Conservation (phyloP, 2,329 filamentous ascomycete genomes). For the Penicillium janthinellum region DNA sequence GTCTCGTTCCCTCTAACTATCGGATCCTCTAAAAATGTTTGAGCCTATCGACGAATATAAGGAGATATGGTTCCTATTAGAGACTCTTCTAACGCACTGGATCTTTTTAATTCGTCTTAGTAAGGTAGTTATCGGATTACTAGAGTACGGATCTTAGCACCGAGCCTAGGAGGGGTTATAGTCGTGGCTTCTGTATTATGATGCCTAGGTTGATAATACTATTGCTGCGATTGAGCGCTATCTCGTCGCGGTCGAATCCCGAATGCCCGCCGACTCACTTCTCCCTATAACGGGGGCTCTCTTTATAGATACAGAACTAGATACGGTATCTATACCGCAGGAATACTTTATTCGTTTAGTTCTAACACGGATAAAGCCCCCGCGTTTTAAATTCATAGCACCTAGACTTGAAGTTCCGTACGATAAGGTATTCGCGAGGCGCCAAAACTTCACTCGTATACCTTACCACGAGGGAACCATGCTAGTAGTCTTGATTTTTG, state of each 20-base stretch:
- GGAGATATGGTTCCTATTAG: conserved; percentile 26
- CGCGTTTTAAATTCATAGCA: conserved; percentile 18
- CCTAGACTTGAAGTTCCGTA: conserved; percentile 19
- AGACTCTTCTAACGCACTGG: conserved; percentile 24
- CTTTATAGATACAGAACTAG: conserved; percentile 10
- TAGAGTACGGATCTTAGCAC: background rate
- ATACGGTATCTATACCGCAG: conserved; percentile 11
- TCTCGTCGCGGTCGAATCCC: conserved; percentile 26
- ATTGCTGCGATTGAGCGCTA: conserved; percentile 26
- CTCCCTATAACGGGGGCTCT: conserved; percentile 4
- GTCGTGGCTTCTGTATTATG: conserved; percentile 19
- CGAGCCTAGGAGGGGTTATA: conserved; percentile 10
- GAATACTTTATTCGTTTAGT: conserved; percentile 18
- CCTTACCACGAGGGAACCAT: background rate
- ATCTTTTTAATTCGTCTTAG: conserved; percentile 20
- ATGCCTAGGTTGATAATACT: background rate
- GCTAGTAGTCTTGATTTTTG: background rate
- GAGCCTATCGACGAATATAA: conserved; percentile 22
- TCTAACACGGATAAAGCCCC: conserved; percentile 22
- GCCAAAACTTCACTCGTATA: conserved; percentile 11
- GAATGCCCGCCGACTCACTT: conserved; percentile 8
- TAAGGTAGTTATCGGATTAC: conserved; percentile 11
- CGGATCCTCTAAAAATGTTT: conserved; percentile 7
- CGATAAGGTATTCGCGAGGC: conserved; percentile 21
- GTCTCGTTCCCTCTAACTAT: conserved; percentile 18